These are phyloP conservation scores for Tulasnella sp. DNA, from an alignment of 768 basidiomycete genomes.

Conservation along the genomic window DNA sequence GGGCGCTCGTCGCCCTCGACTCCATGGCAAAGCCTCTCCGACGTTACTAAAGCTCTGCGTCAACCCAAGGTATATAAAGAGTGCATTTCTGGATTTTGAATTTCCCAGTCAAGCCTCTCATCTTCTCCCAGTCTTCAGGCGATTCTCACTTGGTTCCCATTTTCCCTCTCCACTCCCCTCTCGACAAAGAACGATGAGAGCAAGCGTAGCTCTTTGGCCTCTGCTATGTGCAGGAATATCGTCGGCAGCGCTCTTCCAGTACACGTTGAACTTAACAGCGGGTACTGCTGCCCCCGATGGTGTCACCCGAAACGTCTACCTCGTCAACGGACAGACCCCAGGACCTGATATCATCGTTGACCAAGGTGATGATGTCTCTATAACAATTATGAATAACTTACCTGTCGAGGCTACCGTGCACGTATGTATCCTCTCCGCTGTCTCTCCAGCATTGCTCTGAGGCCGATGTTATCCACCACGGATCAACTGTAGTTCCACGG, in stretches of 20 bases:
- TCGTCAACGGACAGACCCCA: constrained; percentile 22
- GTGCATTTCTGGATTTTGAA: not conserved
- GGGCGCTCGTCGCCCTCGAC: not conserved
- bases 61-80: not conserved
- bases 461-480: not conserved
- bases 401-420: constrained; percentile 11
- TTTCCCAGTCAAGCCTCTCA: not conserved
- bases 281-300: constrained; percentile 19
- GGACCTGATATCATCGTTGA: not conserved
- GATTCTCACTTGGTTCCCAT: too few relatives aligned
- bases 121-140: too few relatives aligned
- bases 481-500: constrained; percentile 6
- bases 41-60: not conserved
- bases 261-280: not conserved
- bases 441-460: too few relatives aligned
- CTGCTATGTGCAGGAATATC: constrained; percentile 1
- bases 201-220: not conserved
- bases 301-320: constrained; percentile 1
- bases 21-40: not conserved
- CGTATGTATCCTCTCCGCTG: not conserved
- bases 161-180: too few relatives aligned
- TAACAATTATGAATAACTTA: not conserved
- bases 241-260: not conserved
- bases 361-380: constrained; percentile 14
- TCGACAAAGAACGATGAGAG: too few relatives aligned